Conservation (phyloP, 2,329 filamentous ascomycete genomes). For the Rutstroemia sydowiana region DNA sequence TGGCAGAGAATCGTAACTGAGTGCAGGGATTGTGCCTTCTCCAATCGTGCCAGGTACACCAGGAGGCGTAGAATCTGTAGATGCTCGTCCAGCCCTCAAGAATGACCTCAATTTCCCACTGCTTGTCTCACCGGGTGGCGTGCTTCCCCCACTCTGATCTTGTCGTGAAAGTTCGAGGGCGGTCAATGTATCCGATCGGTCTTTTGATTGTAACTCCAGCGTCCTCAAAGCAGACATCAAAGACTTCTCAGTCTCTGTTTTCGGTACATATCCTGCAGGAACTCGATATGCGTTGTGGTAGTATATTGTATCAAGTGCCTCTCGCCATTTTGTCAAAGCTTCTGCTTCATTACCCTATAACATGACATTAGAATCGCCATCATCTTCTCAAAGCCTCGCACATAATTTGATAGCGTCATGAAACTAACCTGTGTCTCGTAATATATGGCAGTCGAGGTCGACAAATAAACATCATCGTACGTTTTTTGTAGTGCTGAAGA, state of each 20-base stretch:
- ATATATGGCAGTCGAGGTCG: constrained; percentile 91
- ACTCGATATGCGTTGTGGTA: constrained; percentile 75
- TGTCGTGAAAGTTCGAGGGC: constrained; percentile 63
- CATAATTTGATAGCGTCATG: neutral
- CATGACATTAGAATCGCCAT: neutral
- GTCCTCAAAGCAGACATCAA: constrained; percentile 73
- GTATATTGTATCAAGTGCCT: constrained; percentile 80
- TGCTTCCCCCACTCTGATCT: constrained; percentile 64
- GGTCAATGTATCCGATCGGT: constrained; percentile 82
- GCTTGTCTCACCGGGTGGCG: constrained; percentile 73
- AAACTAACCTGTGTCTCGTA: constrained; percentile 77
- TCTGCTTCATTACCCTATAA: constrained; percentile 80
- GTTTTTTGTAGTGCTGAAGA: constrained; percentile 85
- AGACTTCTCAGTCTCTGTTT: constrained; percentile 76
- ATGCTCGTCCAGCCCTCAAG: neutral
- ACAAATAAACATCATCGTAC: constrained; percentile 93
- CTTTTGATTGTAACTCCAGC: constrained; percentile 86
- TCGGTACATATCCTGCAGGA: constrained; percentile 59
- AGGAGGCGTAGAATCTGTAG: constrained; percentile 1
- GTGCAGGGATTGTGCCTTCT: constrained; percentile 71
- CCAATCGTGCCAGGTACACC: constrained; percentile 44
- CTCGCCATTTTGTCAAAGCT: constrained; percentile 83
- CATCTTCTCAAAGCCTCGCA: neutral
- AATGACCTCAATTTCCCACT: constrained; percentile 41
- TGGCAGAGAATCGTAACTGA: constrained; percentile 76